Conservation (phyloP, 2,329 filamentous ascomycete species). For the Ceratocystis cubensis region DNA sequence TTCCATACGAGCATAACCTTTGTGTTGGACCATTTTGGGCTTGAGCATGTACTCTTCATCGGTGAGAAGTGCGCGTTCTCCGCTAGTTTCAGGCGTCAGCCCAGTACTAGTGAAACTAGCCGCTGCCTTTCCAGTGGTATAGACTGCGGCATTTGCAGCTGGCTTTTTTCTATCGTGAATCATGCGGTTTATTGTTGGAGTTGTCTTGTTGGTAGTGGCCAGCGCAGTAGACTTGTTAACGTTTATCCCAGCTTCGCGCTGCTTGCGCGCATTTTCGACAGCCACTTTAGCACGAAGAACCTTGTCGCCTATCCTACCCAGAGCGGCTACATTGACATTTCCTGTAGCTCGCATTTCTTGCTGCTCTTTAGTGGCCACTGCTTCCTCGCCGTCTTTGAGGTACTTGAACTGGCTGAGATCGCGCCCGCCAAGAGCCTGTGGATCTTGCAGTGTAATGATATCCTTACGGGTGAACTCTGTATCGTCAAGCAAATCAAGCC, state of each 20-base stretch:
- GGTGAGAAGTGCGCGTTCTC: slow-evolving; percentile 70
- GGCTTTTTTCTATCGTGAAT: slow-evolving; percentile 43
- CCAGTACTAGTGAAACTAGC: slow-evolving; percentile 94
- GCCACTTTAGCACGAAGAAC: slow-evolving; percentile 84
- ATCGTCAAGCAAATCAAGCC: slow-evolving; percentile 81
- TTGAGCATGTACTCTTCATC: slow-evolving; percentile 97
- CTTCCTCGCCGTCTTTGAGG: slow-evolving; percentile 65
- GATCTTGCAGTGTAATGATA: slow-evolving; percentile 92
- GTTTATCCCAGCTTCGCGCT: slow-evolving; percentile 50
- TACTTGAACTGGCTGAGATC: slow-evolving; percentile 84
- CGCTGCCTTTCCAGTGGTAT: slow-evolving; percentile 82
- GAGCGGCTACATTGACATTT: slow-evolving; percentile 64
- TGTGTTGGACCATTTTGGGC: slow-evolving; percentile 74
- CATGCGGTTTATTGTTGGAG: slow-evolving; percentile 26
- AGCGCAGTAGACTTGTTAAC: slow-evolving; percentile 34
- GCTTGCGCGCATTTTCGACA: slow-evolving; percentile 75
- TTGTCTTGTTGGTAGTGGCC: background rate
- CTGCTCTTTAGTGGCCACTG: slow-evolving; percentile 55
- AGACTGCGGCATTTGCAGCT: slow-evolving; percentile 73
- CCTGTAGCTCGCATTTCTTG: slow-evolving; percentile 52
- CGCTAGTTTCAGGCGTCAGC: slow-evolving; percentile 79
- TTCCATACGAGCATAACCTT: slow-evolving; percentile 80
- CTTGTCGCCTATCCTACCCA: slow-evolving; percentile 69
- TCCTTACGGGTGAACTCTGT: slow-evolving; percentile 76
- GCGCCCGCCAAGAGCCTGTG: slow-evolving; percentile 71